Base-by-base conservation (phyloP, 768 basidiomycete species). In the Mrakia gelida region DNA sequence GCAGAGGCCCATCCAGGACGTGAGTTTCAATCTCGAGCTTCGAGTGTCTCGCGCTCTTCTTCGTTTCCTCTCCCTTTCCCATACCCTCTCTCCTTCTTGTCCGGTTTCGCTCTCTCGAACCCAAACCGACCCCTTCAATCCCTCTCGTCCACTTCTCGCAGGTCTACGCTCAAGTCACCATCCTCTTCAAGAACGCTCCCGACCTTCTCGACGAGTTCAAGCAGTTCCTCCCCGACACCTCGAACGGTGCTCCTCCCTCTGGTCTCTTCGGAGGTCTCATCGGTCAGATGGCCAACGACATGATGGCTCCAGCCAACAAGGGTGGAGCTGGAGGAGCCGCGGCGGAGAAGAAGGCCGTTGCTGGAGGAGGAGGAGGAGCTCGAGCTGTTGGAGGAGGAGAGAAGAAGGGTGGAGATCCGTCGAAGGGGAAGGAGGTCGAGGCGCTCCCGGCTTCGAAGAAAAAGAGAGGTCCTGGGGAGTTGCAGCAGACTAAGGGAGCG, bases 1-100 rank as follows among this genome's bases (percentile, higher is more conserved):
- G 80, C 88, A 90, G 78, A 83, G 89, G 68, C 81, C 84, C 28
- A 87, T 88, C 54, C 86, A 87, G 65, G 87, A 89, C 78, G 86
- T 88, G 76, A 89, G 89, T 70, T n/a, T 74, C 34, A 73, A 30
- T 41, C 18, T n/a, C 75, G 63, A 77, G 32, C n/a, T n/a, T n/a
- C n/a, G n/a, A n/a, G n/a, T n/a, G n/a, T n/a, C 38, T 78, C 38
- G 9, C 67, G 3, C 34, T 9, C 41, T 38, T 16, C 43, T 77
- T n/a, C n/a, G n/a, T n/a, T 75, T 68, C 21, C 38, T 45, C 11
- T 74, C 32, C 68, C 26, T 38, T 2, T 26, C n/a, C 10, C n/a
- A 6, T 45, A n/a, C n/a, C n/a, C n/a, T n/a, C 63, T 15, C 8
- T 30, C 32, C 41, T 11, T 26, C 23, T 13, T 56, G 10, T 5